Conservation (phyloP, 1,284 basidiomycete genomes). For the Ustilago xerochloae region DNA sequence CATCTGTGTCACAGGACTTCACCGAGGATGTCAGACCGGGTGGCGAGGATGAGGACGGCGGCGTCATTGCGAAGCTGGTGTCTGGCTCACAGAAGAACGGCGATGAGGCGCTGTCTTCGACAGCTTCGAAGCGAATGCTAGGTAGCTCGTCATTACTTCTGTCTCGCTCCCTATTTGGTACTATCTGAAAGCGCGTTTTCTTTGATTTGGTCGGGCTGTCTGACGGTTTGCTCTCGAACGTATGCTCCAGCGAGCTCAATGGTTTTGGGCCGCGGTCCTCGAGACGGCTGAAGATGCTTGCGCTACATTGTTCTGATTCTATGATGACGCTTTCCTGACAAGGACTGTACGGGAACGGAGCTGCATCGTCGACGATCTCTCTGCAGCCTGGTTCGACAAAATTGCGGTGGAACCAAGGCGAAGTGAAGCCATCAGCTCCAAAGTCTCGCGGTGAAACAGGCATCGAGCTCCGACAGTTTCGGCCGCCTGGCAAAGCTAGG, state of each 20-base stretch:
- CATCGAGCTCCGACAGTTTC: neutral
- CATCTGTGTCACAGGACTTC: too few relatives aligned
- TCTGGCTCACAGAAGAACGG: neutral
- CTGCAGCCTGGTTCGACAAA: neutral
- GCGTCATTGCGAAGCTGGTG: neutral
- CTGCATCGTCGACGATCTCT: slow-evolving; percentile 10
- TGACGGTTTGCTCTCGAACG: too few relatives aligned
- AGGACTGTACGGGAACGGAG: slow-evolving; percentile 45
- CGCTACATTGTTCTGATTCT: neutral
- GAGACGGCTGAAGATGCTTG: neutral
- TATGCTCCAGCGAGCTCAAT: too few relatives aligned
- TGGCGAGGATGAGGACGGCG: neutral
- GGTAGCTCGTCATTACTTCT: neutral
- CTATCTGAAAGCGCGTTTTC: too few relatives aligned
- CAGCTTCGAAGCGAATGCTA: slow-evolving; percentile 1
- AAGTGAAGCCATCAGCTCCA: neutral
- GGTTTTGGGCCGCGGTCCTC: neutral
- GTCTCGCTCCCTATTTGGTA: too few relatives aligned
- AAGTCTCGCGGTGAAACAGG: neutral
- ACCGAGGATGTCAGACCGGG: too few relatives aligned
- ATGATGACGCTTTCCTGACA: slow-evolving; percentile 5
- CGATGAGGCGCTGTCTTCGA: neutral
- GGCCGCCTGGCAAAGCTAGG: neutral
- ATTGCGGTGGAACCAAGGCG: slow-evolving; percentile 17
- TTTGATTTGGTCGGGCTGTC: too few relatives aligned